Conservation (phyloP, 2,329 filamentous ascomycete species). For the Boeremia lycopersici region DNA sequence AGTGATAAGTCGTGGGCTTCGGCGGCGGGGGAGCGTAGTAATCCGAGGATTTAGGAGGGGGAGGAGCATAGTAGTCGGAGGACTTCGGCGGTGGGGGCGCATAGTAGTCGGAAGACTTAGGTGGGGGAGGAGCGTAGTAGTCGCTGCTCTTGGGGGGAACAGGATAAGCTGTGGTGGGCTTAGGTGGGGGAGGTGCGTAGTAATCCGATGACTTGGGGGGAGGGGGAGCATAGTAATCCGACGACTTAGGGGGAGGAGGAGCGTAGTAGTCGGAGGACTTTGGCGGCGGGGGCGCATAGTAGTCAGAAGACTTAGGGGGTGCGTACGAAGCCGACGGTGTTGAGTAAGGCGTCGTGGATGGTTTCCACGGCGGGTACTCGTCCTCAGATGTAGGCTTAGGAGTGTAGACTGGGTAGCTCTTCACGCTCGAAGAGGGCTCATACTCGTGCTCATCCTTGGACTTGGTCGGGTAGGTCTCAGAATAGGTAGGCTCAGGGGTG, state of each 20-base stretch:
- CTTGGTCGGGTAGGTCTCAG: constrained; percentile 3
- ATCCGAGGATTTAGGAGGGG: not conserved
- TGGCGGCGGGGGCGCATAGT: not conserved
- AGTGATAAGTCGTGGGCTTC: not conserved
- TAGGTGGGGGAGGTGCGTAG: not conserved
- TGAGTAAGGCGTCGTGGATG: not conserved
- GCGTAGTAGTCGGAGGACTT: constrained; percentile 2
- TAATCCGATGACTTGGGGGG: constrained; percentile 1
- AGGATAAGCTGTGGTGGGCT: constrained; percentile 2
- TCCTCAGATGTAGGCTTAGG: constrained; percentile 3
- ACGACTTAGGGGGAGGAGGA: not conserved
- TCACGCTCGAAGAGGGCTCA: not conserved
- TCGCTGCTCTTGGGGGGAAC: constrained; percentile 5
- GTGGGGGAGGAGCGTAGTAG: not conserved
- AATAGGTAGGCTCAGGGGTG: not conserved
- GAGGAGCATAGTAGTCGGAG: not conserved
- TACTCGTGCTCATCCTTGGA: not conserved
- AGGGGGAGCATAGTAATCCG: not conserved
- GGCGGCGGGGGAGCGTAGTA: constrained; percentile 1
- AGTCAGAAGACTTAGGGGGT: not conserved
- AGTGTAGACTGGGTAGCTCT: constrained; percentile 3
- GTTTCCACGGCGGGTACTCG: not conserved
- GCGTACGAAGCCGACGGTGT: constrained; percentile 2
- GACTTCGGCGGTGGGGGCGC: not conserved
- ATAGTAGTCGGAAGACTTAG: not conserved